A percentile compares a stretch with the other conserved stretches of the same genome.
phyloP scores from a whole-genome alignment of 257 asterid species.

The Solanum peruvianum region DNA sequence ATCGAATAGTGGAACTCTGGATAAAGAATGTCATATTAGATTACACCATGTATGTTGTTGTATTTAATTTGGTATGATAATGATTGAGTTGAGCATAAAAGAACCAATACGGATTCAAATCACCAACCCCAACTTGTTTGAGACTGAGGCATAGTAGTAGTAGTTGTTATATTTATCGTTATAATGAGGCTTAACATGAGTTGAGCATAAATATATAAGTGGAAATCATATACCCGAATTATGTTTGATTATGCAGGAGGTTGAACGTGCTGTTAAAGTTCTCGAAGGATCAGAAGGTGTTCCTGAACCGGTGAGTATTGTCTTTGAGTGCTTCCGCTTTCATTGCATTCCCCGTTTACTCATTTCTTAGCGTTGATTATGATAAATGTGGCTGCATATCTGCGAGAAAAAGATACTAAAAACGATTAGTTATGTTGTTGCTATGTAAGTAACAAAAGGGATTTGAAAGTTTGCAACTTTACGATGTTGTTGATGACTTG shows the following conservation, averaged over 20 bases:
- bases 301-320: conserved; percentile 58
- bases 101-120: neutral
- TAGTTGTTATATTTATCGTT: neutral
- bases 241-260: conserved; percentile 39
- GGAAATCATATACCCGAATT: too few relatives aligned
- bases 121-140: neutral
- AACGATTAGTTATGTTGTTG: neutral
- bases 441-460: neutral
- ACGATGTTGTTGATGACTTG: neutral
- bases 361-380: neutral
- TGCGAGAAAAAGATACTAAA: neutral
- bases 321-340: neutral
- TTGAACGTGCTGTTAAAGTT: conserved; percentile 59
- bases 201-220: neutral
- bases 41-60: neutral
- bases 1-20: neutral
- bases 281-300: conserved; percentile 64
- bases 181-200: neutral
- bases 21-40: neutral
- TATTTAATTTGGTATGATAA: neutral
- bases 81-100: neutral
- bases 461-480: neutral
- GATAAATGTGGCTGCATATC: neutral
- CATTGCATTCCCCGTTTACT: neutral
- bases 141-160: neutral